These are phyloP conservation scores for Stephania yunnanensis DNA, from an alignment of 164 flowering plant species.

Conservation along the genomic window DNA sequence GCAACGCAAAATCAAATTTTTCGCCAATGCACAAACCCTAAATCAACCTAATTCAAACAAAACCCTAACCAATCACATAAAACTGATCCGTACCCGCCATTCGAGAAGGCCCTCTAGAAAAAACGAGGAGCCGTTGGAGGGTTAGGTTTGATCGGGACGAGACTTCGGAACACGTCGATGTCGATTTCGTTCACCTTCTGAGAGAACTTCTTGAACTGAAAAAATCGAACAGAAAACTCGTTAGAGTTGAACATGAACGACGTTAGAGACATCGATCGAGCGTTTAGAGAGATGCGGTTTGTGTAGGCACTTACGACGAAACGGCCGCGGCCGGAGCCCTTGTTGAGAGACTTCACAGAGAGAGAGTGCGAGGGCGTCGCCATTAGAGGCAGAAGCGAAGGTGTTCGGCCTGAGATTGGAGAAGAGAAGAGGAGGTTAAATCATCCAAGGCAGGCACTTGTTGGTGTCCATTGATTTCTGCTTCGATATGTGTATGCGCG, in stretches of 20 bases:
- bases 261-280: neutral
- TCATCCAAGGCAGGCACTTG: no score
- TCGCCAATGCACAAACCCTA: neutral
- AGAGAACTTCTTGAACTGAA: conserved; percentile 73
- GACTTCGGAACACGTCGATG: conserved; percentile 59
- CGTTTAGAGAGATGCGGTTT: no score
- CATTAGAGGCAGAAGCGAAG: neutral
- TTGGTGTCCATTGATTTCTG: no score
- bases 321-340: conserved; percentile 53
- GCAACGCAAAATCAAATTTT: neutral
- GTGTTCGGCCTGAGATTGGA: no score
- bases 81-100: conserved; percentile 63
- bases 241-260: neutral
- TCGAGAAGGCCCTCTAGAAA: conserved; percentile 62
- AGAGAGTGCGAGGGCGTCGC: conserved; percentile 41
- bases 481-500: no score
- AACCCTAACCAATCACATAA: neutral
- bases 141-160: conserved; percentile 48
- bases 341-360: conserved; percentile 79
- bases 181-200: conserved; percentile 65
- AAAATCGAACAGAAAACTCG: neutral
- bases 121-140: conserved; percentile 67
- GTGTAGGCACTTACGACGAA: conserved; percentile 47
- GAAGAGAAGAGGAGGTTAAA: no score
- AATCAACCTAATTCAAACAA: neutral